Conservation (phyloP, 2,329 filamentous ascomycete species). For the Fusarium foetens region DNA sequence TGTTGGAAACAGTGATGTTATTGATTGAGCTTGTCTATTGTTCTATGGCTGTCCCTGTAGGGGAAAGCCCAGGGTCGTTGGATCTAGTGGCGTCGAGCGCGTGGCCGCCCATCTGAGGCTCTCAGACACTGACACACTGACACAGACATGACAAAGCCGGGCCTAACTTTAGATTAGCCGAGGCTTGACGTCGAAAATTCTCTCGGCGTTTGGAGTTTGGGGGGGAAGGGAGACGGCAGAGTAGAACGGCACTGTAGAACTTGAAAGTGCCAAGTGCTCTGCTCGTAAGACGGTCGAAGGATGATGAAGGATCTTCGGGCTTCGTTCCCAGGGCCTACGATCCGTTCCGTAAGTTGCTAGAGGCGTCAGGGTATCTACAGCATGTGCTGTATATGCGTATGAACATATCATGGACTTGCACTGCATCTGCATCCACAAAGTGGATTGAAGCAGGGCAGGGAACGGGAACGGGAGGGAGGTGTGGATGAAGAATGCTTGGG, state of each 20-base stretch:
- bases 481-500: slow-evolving; percentile 10
- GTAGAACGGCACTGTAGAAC: slow-evolving; percentile 9
- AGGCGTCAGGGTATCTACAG: background rate
- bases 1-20: slow-evolving; percentile 11
- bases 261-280: background rate
- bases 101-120: slow-evolving; percentile 31
- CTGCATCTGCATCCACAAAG: slow-evolving; percentile 23
- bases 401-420: slow-evolving; percentile 9
- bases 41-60: slow-evolving; percentile 2
- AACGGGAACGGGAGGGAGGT: slow-evolving; percentile 12
- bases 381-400: background rate
- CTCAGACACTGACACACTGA: background rate
- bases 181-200: slow-evolving; percentile 13
- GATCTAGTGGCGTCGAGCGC: slow-evolving; percentile 32
- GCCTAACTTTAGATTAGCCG: slow-evolving; percentile 16
- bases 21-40: slow-evolving; percentile 21
- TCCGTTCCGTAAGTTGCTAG: slow-evolving; percentile 21
- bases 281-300: background rate
- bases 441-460: slow-evolving; percentile 14
- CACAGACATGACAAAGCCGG: background rate
- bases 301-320: slow-evolving; percentile 26
- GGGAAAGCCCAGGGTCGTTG: slow-evolving; percentile 13
- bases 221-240: slow-evolving; percentile 11
- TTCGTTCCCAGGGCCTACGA: slow-evolving; percentile 26
- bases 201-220: background rate